Evolutionary conservation across 1,284 basidiomycete genomes (phyloP).

Genomic region (Marasmius tenuissimus): DNA sequence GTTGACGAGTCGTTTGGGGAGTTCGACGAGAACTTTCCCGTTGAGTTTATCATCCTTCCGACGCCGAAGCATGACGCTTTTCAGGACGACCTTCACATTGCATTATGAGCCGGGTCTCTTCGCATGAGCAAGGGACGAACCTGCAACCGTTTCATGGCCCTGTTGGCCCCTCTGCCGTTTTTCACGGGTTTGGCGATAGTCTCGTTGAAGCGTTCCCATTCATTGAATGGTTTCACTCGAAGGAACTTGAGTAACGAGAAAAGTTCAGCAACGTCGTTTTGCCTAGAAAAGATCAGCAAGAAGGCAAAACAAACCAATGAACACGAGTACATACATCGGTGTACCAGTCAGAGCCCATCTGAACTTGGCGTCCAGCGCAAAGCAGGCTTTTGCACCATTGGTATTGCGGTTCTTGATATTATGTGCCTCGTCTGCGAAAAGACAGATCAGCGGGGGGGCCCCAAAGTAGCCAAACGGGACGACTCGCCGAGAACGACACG

Average conservation of each 20-base stretch:
- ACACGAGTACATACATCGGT: conserved; percentile 64
- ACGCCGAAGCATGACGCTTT: conserved; percentile 88
- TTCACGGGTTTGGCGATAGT: conserved; percentile 84
- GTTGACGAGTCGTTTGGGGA: conserved; percentile 77
- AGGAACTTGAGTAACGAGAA: conserved; percentile 91
- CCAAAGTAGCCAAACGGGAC: neutral
- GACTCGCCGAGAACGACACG: conserved; percentile 79
- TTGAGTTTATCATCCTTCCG: conserved; percentile 83
- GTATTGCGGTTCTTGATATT: conserved; percentile 95
- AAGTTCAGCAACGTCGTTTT: conserved; percentile 90
- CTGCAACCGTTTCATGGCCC: conserved; percentile 85
- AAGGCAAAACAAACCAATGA: neutral
- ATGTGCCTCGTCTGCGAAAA: conserved; percentile 86
- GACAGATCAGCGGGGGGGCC: conserved; percentile 1
- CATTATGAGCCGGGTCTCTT: neutral
- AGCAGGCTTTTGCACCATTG: conserved; percentile 81
- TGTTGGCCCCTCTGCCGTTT: conserved; percentile 56
- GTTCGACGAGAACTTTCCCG: conserved; percentile 83
- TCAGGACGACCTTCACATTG: conserved; percentile 66
- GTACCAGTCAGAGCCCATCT: conserved; percentile 93
- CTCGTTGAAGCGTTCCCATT: conserved; percentile 77
- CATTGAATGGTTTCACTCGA: conserved; percentile 79
- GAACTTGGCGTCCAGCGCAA: conserved; percentile 74
- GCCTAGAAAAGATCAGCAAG: conserved; percentile 33
- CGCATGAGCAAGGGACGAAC: conserved; percentile 33